Base-by-base conservation (phyloP, 139 green algal species). In the Pycnococcus provasolii region DNA sequence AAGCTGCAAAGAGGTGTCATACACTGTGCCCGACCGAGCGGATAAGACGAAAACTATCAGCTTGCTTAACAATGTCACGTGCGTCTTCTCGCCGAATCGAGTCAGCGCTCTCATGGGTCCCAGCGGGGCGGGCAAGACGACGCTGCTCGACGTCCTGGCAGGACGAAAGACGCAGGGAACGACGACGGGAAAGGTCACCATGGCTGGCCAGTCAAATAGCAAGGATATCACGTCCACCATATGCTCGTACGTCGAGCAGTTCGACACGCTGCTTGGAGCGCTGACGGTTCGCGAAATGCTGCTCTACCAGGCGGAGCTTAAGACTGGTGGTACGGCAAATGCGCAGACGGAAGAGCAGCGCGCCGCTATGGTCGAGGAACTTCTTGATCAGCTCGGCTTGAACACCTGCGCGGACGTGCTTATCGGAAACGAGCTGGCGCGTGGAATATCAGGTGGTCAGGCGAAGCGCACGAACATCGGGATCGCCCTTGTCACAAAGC, bases 81-180 rank as follows among this genome's bases (percentile, higher is more conserved):
- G 58, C n/a, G 54, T 59, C 15, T 73, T 74, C 6, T 42, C 44
- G 2, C 76, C 86, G 0, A 58, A 79, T 4, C 65, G 91, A 70
- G 78, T 94, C 74, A 72, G 78, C 0, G 89, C 88, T 1, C 72
- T 94, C 63, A 87, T 91, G 85, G 87, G 88, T 8, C 79, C 84
- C 39, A 82, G 67, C 37, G 87, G 88, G 54, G 81, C 62, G 59
- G 88, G 88, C 62, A 94, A 95, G 70, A 92, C 86, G 58, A 91
- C 85, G 4, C 61, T 92, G 5, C 73, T 92, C 41, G 84, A 90
- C 60, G 54, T 89, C 26, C 47, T 93, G 45, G 77, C 68, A 3
- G 75, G 76, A 5, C 72, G 83, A 1, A 83, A 86, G 57, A 81
- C 75, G 0, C 46, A 67, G 43, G 77, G 77, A 15, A 48, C 57